A percentile compares a stretch with the other conserved stretches of the same genome.
These are phyloP conservation scores for Musa beccarii DNA, from an alignment of 176 grass and related monocot genomes.

Conservation along the genomic window DNA sequence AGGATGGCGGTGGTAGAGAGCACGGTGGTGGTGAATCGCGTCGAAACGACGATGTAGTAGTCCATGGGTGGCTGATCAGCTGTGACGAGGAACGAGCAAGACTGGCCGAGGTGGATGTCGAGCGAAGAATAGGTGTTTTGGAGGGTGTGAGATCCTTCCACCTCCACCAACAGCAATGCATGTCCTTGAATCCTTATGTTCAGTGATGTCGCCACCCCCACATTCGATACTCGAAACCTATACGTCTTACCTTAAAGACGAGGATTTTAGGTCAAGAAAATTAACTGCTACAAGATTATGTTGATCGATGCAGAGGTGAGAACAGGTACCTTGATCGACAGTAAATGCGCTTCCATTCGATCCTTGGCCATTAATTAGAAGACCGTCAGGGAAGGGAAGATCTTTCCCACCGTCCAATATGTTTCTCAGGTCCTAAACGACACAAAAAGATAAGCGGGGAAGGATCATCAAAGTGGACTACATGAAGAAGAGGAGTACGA, in stretches of 20 bases:
- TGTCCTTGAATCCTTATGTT: constrained; percentile 90
- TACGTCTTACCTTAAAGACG: constrained; percentile 52
- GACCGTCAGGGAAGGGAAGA: constrained; percentile 51
- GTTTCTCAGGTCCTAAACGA: constrained; percentile 51
- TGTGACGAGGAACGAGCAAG: constrained; percentile 74
- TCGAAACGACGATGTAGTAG: constrained; percentile 71
- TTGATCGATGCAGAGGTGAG: too few species aligned
- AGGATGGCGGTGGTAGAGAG: constrained; percentile 50
- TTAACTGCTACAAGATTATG: too few species aligned
- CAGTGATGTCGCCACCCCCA: constrained; percentile 59
- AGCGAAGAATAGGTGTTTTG: constrained; percentile 70
- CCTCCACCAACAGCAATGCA: constrained; percentile 75
- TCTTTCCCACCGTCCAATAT: constrained; percentile 51
- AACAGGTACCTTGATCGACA: constrained; percentile 37
- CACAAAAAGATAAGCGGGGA: too few species aligned
- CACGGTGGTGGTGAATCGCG: constrained; percentile 58
- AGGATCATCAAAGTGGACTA: too few species aligned
- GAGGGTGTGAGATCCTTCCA: constrained; percentile 77
- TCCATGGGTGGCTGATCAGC: constrained; percentile 58
- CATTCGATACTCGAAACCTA: constrained; percentile 70
- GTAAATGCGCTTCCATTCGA: constrained; percentile 59
- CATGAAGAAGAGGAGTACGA: too few species aligned
- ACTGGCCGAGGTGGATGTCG: constrained; percentile 85
- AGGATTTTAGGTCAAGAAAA: not conserved
- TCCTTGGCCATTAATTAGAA: constrained; percentile 62